phyloP scores from a whole-genome alignment of 805 yeast genomes.

The Cyberlindnera sargentensis region DNA sequence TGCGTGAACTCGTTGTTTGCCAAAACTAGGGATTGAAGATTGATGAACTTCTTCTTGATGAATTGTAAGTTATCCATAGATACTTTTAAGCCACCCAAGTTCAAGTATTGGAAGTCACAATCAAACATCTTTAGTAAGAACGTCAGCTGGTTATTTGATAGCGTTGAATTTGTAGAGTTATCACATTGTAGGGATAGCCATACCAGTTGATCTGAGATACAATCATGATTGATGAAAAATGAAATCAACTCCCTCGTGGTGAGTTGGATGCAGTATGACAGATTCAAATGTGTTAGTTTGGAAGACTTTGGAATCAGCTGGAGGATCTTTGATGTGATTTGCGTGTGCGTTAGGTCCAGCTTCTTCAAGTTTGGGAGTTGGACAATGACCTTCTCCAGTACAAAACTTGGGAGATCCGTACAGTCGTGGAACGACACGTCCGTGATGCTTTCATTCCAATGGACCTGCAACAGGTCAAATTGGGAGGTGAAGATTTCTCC shows the following conservation, averaged over 20 bases:
- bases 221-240: conserved; percentile 66
- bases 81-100: conserved; percentile 61
- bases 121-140: conserved; percentile 35
- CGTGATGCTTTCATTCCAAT: conserved; percentile 15
- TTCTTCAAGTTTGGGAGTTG: conserved; percentile 50
- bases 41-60: conserved; percentile 34
- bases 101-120: conserved; percentile 39
- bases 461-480: conserved; percentile 35
- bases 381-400: conserved; percentile 51
- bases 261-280: conserved; percentile 57
- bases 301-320: conserved; percentile 47
- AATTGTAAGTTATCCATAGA: conserved; percentile 28
- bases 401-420: conserved; percentile 59
- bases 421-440: conserved; percentile 80
- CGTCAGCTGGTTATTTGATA: conserved; percentile 45
- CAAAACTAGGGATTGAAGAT: conserved; percentile 29
- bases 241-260: conserved; percentile 66
- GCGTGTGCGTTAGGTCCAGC: conserved; percentile 77
- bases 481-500: conserved; percentile 54
- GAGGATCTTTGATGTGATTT: conserved; percentile 59
- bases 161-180: conserved; percentile 52
- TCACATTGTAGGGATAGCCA: conserved; percentile 68
- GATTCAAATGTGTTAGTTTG: conserved; percentile 65
- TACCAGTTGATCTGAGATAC: conserved; percentile 41
- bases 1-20: conserved; percentile 30